Percentiles rank a stretch among this genome's conserved stretches.
Evolutionary conservation across 1,284 basidiomycete species (phyloP).

Genomic region (Porogramme epimiltina): DNA sequence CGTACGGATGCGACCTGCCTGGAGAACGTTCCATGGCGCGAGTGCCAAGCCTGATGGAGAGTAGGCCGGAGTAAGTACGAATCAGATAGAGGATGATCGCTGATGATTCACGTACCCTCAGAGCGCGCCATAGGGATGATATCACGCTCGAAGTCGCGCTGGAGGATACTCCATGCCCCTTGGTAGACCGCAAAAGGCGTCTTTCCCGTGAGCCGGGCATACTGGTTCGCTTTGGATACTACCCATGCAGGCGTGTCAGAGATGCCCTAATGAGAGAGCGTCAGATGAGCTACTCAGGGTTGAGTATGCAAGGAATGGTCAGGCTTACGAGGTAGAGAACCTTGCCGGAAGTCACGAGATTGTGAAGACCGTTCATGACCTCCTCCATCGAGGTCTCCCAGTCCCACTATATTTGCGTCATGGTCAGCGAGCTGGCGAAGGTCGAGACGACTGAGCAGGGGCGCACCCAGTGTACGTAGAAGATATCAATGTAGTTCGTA

Average conservation of each 20-base stretch:
- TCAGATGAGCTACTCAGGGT: slow-evolving; percentile 12
- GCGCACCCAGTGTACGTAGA: slow-evolving; percentile 33
- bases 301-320: slow-evolving; percentile 14
- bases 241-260: slow-evolving; percentile 57
- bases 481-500: slow-evolving; percentile 45
- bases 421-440: slow-evolving; percentile 39
- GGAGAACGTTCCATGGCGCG: slow-evolving; percentile 45
- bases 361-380: slow-evolving; percentile 47
- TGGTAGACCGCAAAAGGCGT: slow-evolving; percentile 61
- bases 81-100: no score
- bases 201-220: slow-evolving; percentile 47
- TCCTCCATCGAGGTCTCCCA: slow-evolving; percentile 45
- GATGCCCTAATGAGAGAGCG: slow-evolving; percentile 27
- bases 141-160: slow-evolving; percentile 56
- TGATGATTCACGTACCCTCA: slow-evolving; percentile 11
- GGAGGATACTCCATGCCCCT: slow-evolving; percentile 52
- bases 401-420: slow-evolving; percentile 33
- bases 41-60: slow-evolving; percentile 51
- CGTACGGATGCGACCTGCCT: slow-evolving; percentile 29
- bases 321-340: slow-evolving; percentile 44
- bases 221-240: slow-evolving; percentile 52
- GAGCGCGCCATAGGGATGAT: slow-evolving; percentile 53
- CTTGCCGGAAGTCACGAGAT: slow-evolving; percentile 40
- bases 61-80: slow-evolving; percentile 43
- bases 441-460: background rate